phyloP scores from a whole-genome alignment of 2,329 filamentous ascomycete genomes.

The Colletotrichum cuscutae region DNA sequence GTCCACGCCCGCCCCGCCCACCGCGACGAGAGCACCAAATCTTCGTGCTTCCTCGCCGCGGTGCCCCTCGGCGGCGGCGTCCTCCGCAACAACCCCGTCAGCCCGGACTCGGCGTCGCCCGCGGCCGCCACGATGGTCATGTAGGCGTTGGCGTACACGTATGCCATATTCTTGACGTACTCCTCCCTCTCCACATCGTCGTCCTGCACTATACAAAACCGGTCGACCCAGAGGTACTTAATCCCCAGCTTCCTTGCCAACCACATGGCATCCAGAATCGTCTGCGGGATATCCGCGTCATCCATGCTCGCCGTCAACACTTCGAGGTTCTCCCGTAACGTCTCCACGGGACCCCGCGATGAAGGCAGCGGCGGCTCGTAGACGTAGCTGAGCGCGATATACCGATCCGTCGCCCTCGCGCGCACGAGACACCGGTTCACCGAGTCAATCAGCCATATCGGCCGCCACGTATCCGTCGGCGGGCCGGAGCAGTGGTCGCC shows the following conservation, averaged over 20 bases:
- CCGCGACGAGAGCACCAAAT: constrained; percentile 49
- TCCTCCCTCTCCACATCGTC: constrained; percentile 50
- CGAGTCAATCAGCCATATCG: constrained; percentile 53
- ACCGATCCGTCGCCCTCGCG: constrained; percentile 50
- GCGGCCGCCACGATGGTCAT: constrained; percentile 56
- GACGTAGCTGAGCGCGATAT: constrained; percentile 59
- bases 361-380: constrained; percentile 46
- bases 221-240: constrained; percentile 58
- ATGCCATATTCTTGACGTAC: constrained; percentile 57
- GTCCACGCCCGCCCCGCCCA: constrained; percentile 57
- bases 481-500: constrained; percentile 50
- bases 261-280: constrained; percentile 57
- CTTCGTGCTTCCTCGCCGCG: constrained; percentile 46
- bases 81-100: constrained; percentile 38
- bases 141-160: constrained; percentile 55
- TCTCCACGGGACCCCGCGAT: constrained; percentile 39
- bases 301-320: constrained; percentile 49
- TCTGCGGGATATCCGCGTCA: constrained; percentile 49
- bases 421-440: constrained; percentile 51
- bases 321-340: constrained; percentile 49
- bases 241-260: constrained; percentile 54
- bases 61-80: constrained; percentile 40
- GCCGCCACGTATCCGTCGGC: constrained; percentile 47
- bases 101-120: constrained; percentile 51
- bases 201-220: constrained; percentile 57